phyloP scores from a whole-genome alignment of 352 stramenopile species.

The Phytophthora cactorum region DNA sequence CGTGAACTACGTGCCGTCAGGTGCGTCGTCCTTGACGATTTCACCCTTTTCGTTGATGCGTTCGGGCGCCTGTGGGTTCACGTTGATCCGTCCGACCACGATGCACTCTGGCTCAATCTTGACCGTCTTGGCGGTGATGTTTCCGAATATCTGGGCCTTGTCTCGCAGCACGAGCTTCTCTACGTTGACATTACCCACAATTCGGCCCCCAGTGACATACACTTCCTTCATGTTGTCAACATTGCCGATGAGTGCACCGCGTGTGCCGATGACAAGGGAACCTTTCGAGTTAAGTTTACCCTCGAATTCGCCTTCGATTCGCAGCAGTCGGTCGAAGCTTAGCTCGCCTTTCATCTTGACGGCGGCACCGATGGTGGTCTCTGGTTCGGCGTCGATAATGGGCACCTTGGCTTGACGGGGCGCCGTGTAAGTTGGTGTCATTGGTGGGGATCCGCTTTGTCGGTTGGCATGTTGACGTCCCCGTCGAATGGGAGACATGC shows the following conservation, averaged over 20 bases:
- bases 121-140: conserved; percentile 90
- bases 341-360: conserved; percentile 92
- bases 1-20: conserved; percentile 20
- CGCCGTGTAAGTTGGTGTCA: conserved; percentile 66
- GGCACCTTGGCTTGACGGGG: conserved; percentile 57
- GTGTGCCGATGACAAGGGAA: conserved; percentile 86
- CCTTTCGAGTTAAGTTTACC: conserved; percentile 90
- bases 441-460: conserved; percentile 61
- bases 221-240: conserved; percentile 91
- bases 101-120: conserved; percentile 91
- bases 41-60: conserved; percentile 86
- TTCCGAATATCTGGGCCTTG: conserved; percentile 89
- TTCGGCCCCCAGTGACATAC: conserved; percentile 84
- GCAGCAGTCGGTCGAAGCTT: conserved; percentile 88
- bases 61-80: conserved; percentile 88
- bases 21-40: conserved; percentile 64
- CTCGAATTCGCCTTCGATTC: conserved; percentile 92
- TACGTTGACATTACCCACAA: conserved; percentile 88
- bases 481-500: conserved; percentile 60
- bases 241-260: conserved; percentile 79
- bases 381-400: conserved; percentile 77
- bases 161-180: conserved; percentile 87
- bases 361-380: conserved; percentile 82
- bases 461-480: conserved; percentile 63
- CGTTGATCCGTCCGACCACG: conserved; percentile 83